Base-by-base conservation (phyloP, 2,329 filamentous ascomycete genomes). In the Claviceps pazoutovae region DNA sequence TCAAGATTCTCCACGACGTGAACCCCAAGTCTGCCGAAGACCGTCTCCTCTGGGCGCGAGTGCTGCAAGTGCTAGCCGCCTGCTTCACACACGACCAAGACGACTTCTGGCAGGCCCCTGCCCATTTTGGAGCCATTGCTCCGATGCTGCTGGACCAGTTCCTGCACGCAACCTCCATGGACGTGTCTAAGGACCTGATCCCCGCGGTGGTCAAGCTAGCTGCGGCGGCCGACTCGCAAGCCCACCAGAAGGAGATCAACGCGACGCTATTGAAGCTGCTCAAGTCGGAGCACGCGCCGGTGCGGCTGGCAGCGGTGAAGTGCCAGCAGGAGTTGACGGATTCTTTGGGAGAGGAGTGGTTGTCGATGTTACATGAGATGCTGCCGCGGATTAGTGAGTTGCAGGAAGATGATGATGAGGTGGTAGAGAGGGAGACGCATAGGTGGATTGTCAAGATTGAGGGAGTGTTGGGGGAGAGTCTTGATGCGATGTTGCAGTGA, bases 361-460 rank as follows among this genome's bases (percentile, higher is more conserved):
- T 98, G 54, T 79, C 83, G 1, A 78, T 94, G 72, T 67, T 97
- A 63, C 88, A 91, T 0, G 93, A 98, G 76, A 97, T 96, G 85
- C 71, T 98, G 65, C 91, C 94, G 19, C 88, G 91, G 57, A 95
- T 99, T 60, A 94, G 88, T 62, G 93, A 98, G 71, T 68, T 95
- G 62, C 85, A 95, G 70, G 93, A 98, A 64, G 93, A 98, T 65
- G 93, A 97, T 59, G 90, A 97, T 63, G 93, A 97, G 70, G 76
- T 78, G 30, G 91, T 98, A 23, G 93, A 98, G 72, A 75, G 82
- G 62, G 90, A 95, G 72, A 91, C 89, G 39, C 79, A 90, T 64
- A 76, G 81, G 61, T 96, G 93, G 91, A 93, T 97, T 60, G 79
- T 84, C 63, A 82, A 83, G 68, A 94, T 98, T 63, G 91, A 97